Base-by-base conservation (phyloP, 345 rosid genomes). In the Jatropha curcas region DNA sequence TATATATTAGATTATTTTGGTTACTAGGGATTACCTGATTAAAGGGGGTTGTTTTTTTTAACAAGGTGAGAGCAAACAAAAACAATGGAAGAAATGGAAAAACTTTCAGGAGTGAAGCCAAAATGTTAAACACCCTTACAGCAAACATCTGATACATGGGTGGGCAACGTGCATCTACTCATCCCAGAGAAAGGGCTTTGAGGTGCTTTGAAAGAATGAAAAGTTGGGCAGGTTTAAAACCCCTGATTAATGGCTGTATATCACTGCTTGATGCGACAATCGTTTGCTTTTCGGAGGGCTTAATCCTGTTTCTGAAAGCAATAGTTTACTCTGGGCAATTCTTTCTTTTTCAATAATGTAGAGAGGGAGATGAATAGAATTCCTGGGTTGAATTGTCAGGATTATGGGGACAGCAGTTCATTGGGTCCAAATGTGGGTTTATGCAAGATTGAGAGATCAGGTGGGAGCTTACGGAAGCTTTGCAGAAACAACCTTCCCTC, bases 401-500 rank as follows among this genome's bases (percentile, higher is more conserved):
- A 94, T n/a, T 73, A 92, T 94, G 99, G 94, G 91, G 69, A 94
- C 98, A 6, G 98, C 98, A 3, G 96, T 92, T 67, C 88, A 90
- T 79, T 94, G 99, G 99, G 99, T 89, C 98, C 16, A 89, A 73
- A 79, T 87, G n/a, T n/a, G n/a, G n/a, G 90, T 77, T 61, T 94
- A 68, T 82, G 92, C 35, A 90, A 89, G 86, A 92, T 94, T 20
- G 99, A 94, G 86, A 84, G 84, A 81, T 85, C 87, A 1, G 94
- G 98, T 34, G 98, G 98, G 91, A 89, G 76, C 92, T 94, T 45
- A 94, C 99, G 0, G 90, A 94, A 84, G 86, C 87, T 2, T 76
- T 94, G 80, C 99, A 94, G 87, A 94, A 89, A n/a, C n/a, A 82
- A 92, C 97, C 7, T 94, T 92, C 75, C 97, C 98, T 70, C 97